These are phyloP conservation scores for Thelephora terrestris DNA, from an alignment of 1,284 basidiomycete species.

Conservation along the genomic window DNA sequence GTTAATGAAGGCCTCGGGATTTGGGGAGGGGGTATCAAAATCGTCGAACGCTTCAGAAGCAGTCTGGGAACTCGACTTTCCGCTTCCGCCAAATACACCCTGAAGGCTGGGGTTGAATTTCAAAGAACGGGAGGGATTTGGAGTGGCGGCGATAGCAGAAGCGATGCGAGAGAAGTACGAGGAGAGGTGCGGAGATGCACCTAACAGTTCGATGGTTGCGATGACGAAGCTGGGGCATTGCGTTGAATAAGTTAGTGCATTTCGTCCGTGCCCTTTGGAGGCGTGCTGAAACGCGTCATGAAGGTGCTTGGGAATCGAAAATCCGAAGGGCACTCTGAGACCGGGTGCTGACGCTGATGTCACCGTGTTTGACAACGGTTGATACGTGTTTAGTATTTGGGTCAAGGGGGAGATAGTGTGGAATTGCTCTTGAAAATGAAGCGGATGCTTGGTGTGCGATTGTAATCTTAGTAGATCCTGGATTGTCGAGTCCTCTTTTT, in stretches of 20 bases:
- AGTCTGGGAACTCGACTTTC: slow-evolving; percentile 17
- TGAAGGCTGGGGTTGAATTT: slow-evolving; percentile 11
- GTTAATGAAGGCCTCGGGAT: slow-evolving; percentile 30
- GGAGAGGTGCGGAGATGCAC: slow-evolving; percentile 57
- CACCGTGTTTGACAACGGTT: slow-evolving; percentile 60
- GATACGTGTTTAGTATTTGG: slow-evolving; percentile 71
- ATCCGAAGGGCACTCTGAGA: slow-evolving; percentile 69
- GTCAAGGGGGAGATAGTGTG: slow-evolving; percentile 69
- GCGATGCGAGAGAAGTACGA: slow-evolving; percentile 23
- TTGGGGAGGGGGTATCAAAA: slow-evolving; percentile 46
- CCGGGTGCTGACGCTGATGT: slow-evolving; percentile 80
- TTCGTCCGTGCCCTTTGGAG: neutral
- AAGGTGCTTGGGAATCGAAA: slow-evolving; percentile 71
- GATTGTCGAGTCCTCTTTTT: no score
- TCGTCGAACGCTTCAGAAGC: slow-evolving; percentile 59
- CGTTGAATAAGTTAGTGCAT: slow-evolving; percentile 58
- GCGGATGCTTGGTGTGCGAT: slow-evolving; percentile 11
- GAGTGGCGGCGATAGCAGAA: slow-evolving; percentile 14
- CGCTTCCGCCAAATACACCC: slow-evolving; percentile 14
- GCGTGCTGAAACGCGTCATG: neutral
- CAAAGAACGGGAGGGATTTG: slow-evolving; percentile 11
- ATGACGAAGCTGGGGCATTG: slow-evolving; percentile 82
- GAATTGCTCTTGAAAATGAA: slow-evolving; percentile 21
- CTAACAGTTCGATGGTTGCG: slow-evolving; percentile 78
- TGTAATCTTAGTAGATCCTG: neutral